Percentiles rank a stretch among this genome's conserved stretches.
phyloP scores from a whole-genome alignment of 2,329 filamentous ascomycete genomes.

The Proliferodiscus dingleyae region DNA sequence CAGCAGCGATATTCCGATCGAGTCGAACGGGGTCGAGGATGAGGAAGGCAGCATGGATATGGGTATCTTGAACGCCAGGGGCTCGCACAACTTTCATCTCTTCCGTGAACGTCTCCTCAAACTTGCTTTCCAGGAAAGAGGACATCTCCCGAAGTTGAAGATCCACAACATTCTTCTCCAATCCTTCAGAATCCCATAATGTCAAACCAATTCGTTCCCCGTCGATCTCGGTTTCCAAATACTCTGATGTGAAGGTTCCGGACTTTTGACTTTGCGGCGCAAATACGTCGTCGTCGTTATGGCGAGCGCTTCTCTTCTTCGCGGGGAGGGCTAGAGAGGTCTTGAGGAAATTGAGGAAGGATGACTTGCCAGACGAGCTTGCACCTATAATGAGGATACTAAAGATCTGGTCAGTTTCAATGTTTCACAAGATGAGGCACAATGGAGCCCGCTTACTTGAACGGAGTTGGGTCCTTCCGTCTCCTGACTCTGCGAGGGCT shows the following conservation, averaged over 20 bases:
- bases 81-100: slow-evolving; percentile 97
- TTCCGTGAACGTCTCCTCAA: slow-evolving; percentile 94
- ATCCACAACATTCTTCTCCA: slow-evolving; percentile 93
- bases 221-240: slow-evolving; percentile 91
- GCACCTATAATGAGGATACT: slow-evolving; percentile 90
- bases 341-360: slow-evolving; percentile 93
- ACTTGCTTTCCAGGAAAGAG: slow-evolving; percentile 92
- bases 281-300: slow-evolving; percentile 49
- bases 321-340: slow-evolving; percentile 77
- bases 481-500: slow-evolving; percentile 86
- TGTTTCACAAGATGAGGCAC: neutral
- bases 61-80: slow-evolving; percentile 88
- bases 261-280: slow-evolving; percentile 31
- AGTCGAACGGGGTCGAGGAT: slow-evolving; percentile 83
- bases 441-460: slow-evolving; percentile 71
- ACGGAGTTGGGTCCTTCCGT: slow-evolving; percentile 94
- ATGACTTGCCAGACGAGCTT: slow-evolving; percentile 86
- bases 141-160: slow-evolving; percentile 89
- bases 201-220: slow-evolving; percentile 87
- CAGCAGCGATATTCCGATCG: slow-evolving; percentile 72
- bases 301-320: slow-evolving; percentile 57
- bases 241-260: slow-evolving; percentile 79
- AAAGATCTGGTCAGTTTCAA: slow-evolving; percentile 14
- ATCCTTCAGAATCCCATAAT: slow-evolving; percentile 90
- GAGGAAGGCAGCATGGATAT: slow-evolving; percentile 94